phyloP scores from a whole-genome alignment of 2,329 filamentous ascomycete species.

The Paramyrothecium roridum region DNA sequence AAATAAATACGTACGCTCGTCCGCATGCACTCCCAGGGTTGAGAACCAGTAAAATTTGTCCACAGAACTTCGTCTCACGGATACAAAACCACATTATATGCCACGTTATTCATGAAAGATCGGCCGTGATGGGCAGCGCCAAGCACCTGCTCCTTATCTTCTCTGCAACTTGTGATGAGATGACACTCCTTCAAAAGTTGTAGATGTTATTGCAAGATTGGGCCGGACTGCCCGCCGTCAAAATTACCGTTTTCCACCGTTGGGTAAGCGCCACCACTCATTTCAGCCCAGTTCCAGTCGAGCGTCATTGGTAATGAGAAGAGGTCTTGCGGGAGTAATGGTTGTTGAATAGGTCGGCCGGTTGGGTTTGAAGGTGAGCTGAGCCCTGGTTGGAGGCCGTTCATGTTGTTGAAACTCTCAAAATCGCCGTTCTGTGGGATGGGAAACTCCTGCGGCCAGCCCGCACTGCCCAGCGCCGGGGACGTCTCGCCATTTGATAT shows the following conservation, averaged over 20 bases:
- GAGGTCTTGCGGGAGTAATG: conserved; percentile 86
- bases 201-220: conserved; percentile 1
- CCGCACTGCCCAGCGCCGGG: conserved; percentile 38
- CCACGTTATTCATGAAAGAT: background rate
- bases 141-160: too few species aligned
- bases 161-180: too few species aligned
- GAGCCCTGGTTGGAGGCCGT: conserved; percentile 36
- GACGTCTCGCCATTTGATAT: conserved; percentile 34
- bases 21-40: too few species aligned
- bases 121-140: background rate
- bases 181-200: background rate
- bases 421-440: conserved; percentile 34
- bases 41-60: too few species aligned
- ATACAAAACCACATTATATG: too few species aligned
- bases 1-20: background rate
- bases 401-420: conserved; percentile 42
- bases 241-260: conserved; percentile 62
- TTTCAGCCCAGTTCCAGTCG: conserved; percentile 79
- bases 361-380: conserved; percentile 28
- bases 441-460: conserved; percentile 46
- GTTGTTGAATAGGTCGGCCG: conserved; percentile 57
- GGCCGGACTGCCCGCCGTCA: conserved; percentile 15
- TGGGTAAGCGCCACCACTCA: conserved; percentile 63
- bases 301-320: conserved; percentile 96
- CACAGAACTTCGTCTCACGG: too few species aligned